phyloP scores from a whole-genome alignment of 129 eudicot species.

The Arctium lappa region DNA sequence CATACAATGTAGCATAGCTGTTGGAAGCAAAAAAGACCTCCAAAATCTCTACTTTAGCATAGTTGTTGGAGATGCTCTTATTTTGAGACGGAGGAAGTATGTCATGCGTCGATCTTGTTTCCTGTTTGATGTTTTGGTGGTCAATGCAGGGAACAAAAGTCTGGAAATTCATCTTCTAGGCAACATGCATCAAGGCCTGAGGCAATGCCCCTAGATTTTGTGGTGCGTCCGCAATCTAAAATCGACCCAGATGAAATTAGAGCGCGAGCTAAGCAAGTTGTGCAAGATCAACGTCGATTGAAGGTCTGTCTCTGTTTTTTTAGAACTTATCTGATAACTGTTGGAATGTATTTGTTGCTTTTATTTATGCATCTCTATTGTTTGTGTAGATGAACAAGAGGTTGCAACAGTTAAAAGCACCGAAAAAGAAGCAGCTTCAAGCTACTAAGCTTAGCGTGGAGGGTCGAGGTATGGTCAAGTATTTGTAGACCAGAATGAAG shows the following conservation, averaged over 20 bases:
- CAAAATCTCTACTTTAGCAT: too few relatives aligned
- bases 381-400: conserved; percentile 74
- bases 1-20: too few relatives aligned
- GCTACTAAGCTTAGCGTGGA: conserved; percentile 90
- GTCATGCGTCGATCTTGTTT: neutral
- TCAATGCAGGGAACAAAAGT: conserved; percentile 57
- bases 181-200: conserved; percentile 85
- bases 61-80: too few relatives aligned
- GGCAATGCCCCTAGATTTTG: conserved; percentile 87
- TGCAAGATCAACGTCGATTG: conserved; percentile 76
- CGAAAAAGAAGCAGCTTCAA: conserved; percentile 91
- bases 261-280: conserved; percentile 75
- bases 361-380: neutral
- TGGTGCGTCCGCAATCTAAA: conserved; percentile 92
- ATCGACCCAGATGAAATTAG: conserved; percentile 91
- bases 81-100: too few relatives aligned
- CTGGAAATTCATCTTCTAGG: conserved; percentile 72
- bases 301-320: conserved; percentile 42
- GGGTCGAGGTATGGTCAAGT: conserved; percentile 98
- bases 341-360: neutral
- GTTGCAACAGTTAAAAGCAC: conserved; percentile 77
- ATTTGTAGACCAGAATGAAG: conserved; percentile 35
- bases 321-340: neutral
- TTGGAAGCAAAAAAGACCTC: too few relatives aligned
- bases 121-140: conserved; percentile 12